Percentiles rank a stretch among this genome's conserved stretches.
Evolutionary conservation across 1,284 basidiomycete genomes (phyloP).

Genomic region (Marasmius oreades): DNA sequence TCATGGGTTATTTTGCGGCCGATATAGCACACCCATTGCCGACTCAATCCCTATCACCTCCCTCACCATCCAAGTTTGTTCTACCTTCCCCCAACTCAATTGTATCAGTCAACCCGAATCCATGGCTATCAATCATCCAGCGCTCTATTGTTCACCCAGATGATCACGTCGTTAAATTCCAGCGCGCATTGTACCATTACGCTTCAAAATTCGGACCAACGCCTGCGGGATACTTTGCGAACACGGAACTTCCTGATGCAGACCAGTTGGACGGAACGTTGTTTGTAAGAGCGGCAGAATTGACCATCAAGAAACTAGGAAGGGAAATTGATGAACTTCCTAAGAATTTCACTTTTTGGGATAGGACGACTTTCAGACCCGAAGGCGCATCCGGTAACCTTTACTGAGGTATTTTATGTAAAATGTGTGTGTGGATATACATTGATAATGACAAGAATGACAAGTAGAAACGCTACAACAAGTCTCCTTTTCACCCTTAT

Average conservation of each 20-base stretch:
- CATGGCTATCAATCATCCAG: slow-evolving; percentile 52
- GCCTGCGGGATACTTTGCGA: slow-evolving; percentile 4
- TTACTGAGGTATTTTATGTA: no score
- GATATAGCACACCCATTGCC: slow-evolving; percentile 27
- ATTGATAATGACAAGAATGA: no score
- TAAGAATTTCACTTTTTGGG: not conserved
- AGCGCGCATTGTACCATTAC: slow-evolving; percentile 51
- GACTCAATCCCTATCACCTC: slow-evolving; percentile 7
- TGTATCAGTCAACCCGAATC: slow-evolving; percentile 40
- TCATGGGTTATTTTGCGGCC: slow-evolving; percentile 35
- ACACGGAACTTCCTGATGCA: not conserved
- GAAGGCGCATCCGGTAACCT: not conserved
- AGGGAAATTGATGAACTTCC: not conserved
- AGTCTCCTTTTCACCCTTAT: not conserved
- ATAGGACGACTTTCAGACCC: not conserved
- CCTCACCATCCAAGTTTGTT: not conserved
- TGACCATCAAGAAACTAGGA: not conserved
- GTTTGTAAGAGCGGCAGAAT: not conserved
- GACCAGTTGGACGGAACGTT: not conserved
- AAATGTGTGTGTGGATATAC: no score
- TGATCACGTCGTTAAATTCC: slow-evolving; percentile 56
- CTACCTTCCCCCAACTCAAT: not conserved
- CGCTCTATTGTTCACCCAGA: slow-evolving; percentile 45
- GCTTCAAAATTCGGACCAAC: slow-evolving; percentile 38
- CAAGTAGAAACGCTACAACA: no score